Base-by-base conservation (phyloP, 2,329 filamentous ascomycete genomes). In the Beauveria australis region DNA sequence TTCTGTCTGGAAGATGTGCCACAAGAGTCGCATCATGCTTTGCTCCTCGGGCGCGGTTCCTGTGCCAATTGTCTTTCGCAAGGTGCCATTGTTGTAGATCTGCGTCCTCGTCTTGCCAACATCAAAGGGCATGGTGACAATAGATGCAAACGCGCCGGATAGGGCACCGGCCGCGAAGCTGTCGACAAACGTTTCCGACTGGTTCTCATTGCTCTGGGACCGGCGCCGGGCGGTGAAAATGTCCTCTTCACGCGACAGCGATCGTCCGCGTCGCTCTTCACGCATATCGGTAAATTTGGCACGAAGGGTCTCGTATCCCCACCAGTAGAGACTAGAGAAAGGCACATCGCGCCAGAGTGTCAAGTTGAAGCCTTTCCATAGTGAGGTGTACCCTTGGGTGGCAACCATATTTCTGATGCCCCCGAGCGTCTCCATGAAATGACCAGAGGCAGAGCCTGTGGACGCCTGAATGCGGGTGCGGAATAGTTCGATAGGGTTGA, bases 261-360 rank as follows among this genome's bases (percentile, higher is more conserved):
- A 67, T 41, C 76, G 75, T 0, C 79, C 80, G 28, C 76, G 73
- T 26, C 74, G 71, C 55, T 77, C 76, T 70, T 81, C 83, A 65
- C 92, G 86, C 53, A 84, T 75, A 66, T 92, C 87, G 1, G 86
- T 88, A 61, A 97, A 75, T 57, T 78, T 76, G 26, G 86, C 85
- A 58, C 92, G 86, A 60, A 93, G 87, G 19, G 84, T 86, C 76
- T 99, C 94, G 72, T 99, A 99, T 14, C 94, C 93, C 86, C 89
- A 95, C 94, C 94, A 99, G 77, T 99, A 99, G 49, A 99, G 83
- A 3, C 89, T 94, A 1, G 93, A 97, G 70, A 99, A 99, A 0
- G 94, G 94, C 0, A 97, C 94, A 70, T 99, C 94, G 64, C 94
- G 84, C 94, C 94, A 99, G 61, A 99, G 82, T 0, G 93, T 97